phyloP scores from a whole-genome alignment of 805 yeast genomes.

The Pichia gijzeniarum region DNA sequence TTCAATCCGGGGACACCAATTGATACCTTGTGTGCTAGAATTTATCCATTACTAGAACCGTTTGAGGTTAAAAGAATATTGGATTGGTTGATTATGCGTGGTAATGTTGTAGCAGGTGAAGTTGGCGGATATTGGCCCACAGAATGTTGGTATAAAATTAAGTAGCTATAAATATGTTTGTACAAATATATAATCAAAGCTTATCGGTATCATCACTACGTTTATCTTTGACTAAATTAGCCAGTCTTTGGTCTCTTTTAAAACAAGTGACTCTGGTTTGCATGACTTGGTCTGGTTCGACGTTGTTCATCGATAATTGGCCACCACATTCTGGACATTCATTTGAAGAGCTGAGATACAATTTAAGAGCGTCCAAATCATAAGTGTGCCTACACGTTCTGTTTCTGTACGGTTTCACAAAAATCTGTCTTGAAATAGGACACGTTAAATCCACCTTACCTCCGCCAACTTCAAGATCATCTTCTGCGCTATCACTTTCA shows the following conservation, averaged over 20 bases:
- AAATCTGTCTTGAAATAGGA: constrained; percentile 53
- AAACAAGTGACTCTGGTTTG: constrained; percentile 11
- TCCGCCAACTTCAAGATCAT: constrained; percentile 61
- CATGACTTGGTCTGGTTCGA: constrained; percentile 16
- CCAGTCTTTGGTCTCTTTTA: constrained; percentile 10
- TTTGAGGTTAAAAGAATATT: constrained; percentile 35
- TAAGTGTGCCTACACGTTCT: constrained; percentile 55
- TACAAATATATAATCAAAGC: constrained; percentile 7
- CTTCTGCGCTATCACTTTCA: constrained; percentile 36
- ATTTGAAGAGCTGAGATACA: constrained; percentile 24
- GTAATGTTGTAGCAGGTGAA: constrained; percentile 30
- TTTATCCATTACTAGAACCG: constrained; percentile 29
- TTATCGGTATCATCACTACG: constrained; percentile 9
- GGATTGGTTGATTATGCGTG: constrained; percentile 40
- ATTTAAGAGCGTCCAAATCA: constrained; percentile 41
- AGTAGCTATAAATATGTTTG: constrained; percentile 1
- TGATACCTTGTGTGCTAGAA: constrained; percentile 19
- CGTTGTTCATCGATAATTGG: background rate
- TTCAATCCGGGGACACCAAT: constrained; percentile 49
- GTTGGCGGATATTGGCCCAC: constrained; percentile 38
- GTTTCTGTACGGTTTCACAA: constrained; percentile 50
- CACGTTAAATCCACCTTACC: constrained; percentile 64
- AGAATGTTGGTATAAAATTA: constrained; percentile 36
- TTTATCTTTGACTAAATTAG: constrained; percentile 5
- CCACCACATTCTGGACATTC: constrained; percentile 57